Evolutionary conservation across 768 basidiomycete species (phyloP).

Genomic region (Collybiopsis confluens): DNA sequence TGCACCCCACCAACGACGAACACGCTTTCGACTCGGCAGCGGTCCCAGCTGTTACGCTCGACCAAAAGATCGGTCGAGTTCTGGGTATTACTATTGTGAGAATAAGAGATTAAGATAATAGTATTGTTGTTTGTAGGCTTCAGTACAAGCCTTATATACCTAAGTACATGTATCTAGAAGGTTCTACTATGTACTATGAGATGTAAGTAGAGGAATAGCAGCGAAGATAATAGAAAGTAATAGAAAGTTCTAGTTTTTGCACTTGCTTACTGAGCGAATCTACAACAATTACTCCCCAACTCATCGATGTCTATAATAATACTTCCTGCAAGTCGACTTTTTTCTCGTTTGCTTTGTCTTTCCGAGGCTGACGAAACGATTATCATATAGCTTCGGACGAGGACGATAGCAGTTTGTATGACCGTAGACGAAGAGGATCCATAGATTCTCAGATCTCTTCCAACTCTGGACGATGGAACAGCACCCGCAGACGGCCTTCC

Average conservation of each 20-base stretch:
- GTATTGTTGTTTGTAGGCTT: too few relatives aligned
- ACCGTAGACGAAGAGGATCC: not conserved
- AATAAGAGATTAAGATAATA: too few relatives aligned
- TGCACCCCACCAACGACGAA: slow-evolving; percentile 58
- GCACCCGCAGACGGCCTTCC: not conserved
- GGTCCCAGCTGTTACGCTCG: slow-evolving; percentile 51
- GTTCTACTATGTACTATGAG: too few relatives aligned
- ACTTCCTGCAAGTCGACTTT: slow-evolving; percentile 16
- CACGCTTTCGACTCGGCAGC: slow-evolving; percentile 43
- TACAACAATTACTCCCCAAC: slow-evolving; percentile 55
- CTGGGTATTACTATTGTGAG: too few relatives aligned
- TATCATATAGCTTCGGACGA: not conserved
- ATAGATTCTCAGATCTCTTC: not conserved
- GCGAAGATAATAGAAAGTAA: too few relatives aligned
- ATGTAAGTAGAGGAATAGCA: too few relatives aligned
- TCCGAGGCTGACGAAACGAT: not conserved
- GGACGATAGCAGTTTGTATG: not conserved
- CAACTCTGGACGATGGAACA: not conserved
- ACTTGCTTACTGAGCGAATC: too few relatives aligned
- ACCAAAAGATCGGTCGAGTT: slow-evolving; percentile 55
- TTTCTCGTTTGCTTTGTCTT: slow-evolving; percentile 2
- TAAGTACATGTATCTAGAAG: too few relatives aligned
- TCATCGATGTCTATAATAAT: slow-evolving; percentile 33
- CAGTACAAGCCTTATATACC: too few relatives aligned
- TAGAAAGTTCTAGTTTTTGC: too few relatives aligned